Evolutionary conservation across 108 stramenopile species (phyloP).

Genomic region (Mediolabrus comicus): DNA sequence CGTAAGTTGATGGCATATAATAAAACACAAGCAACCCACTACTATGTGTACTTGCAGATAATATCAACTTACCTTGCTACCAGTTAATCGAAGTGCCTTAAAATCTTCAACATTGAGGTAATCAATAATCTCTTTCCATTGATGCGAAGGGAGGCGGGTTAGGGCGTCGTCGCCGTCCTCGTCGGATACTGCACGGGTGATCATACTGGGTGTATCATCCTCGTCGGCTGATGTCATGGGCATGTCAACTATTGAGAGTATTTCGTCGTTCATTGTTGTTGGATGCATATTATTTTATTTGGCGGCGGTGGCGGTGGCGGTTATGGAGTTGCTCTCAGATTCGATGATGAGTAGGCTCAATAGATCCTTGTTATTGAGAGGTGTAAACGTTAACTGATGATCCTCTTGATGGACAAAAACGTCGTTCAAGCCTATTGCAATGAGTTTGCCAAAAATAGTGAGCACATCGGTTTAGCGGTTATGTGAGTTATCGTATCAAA

Average conservation of each 20-base stretch:
- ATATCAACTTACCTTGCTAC: background rate
- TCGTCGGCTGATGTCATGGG: background rate
- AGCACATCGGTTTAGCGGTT: no score
- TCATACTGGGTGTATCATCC: no score
- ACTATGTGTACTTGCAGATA: no score
- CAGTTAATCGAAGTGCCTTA: background rate
- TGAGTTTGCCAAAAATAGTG: no score
- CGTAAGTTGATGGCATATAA: background rate
- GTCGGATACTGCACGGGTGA: background rate
- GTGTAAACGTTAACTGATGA: no score
- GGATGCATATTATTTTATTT: background rate
- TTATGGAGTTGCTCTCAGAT: no score
- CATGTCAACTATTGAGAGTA: background rate
- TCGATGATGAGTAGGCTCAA: no score
- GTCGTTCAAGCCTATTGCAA: no score
- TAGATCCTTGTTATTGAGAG: no score
- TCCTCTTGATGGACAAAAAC: no score
- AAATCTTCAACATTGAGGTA: constrained; percentile 3
- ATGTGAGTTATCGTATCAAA: no score
- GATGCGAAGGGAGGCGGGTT: background rate
- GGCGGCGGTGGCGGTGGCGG: no score
- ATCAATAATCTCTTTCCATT: background rate
- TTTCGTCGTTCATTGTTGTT: background rate
- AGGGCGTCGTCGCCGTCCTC: background rate
- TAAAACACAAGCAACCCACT: background rate